phyloP scores from a whole-genome alignment of 1,284 basidiomycete species.

The Wolfiporia cocos region DNA sequence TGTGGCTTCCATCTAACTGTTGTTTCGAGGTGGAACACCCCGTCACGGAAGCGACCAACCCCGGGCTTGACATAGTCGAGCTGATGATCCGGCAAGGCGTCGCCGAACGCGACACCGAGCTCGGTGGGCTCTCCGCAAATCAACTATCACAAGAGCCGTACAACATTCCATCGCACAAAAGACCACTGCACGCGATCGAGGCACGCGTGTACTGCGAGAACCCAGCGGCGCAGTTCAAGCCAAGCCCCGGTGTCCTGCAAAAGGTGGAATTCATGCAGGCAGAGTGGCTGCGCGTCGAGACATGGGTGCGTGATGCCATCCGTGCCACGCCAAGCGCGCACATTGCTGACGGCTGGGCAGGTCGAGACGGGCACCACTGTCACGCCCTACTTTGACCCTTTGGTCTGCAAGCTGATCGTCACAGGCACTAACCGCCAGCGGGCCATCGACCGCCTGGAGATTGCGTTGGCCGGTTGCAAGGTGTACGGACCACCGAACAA shows the following conservation, averaged over 20 bases:
- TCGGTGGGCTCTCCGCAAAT: slow-evolving; percentile 14
- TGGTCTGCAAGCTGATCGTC: slow-evolving; percentile 51
- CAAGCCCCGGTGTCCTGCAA: slow-evolving; percentile 59
- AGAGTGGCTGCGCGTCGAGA: slow-evolving; percentile 48
- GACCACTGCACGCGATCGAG: slow-evolving; percentile 47
- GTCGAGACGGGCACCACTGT: slow-evolving; percentile 41
- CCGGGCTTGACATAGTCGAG: slow-evolving; percentile 57
- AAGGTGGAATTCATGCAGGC: slow-evolving; percentile 37
- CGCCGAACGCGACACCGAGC: slow-evolving; percentile 22
- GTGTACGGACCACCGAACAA: slow-evolving; percentile 53
- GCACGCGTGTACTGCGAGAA: slow-evolving; percentile 65
- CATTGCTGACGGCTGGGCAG: slow-evolving; percentile 6
- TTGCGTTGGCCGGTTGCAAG: slow-evolving; percentile 30
- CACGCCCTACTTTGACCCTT: slow-evolving; percentile 53
- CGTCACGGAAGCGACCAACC: slow-evolving; percentile 55
- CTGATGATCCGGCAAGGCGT: slow-evolving; percentile 59
- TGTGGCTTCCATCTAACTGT: background rate
- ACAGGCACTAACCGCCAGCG: slow-evolving; percentile 34
- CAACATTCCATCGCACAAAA: slow-evolving; percentile 17
- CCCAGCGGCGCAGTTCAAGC: slow-evolving; percentile 50
- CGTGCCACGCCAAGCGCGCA: background rate
- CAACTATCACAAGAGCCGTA: slow-evolving; percentile 31
- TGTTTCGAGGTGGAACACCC: slow-evolving; percentile 66
- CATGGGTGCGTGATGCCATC: slow-evolving; percentile 35
- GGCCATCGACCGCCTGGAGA: slow-evolving; percentile 33